These are phyloP conservation scores for Scutellaria baicalensis DNA, from an alignment of 257 asterid species.

Conservation along the genomic window DNA sequence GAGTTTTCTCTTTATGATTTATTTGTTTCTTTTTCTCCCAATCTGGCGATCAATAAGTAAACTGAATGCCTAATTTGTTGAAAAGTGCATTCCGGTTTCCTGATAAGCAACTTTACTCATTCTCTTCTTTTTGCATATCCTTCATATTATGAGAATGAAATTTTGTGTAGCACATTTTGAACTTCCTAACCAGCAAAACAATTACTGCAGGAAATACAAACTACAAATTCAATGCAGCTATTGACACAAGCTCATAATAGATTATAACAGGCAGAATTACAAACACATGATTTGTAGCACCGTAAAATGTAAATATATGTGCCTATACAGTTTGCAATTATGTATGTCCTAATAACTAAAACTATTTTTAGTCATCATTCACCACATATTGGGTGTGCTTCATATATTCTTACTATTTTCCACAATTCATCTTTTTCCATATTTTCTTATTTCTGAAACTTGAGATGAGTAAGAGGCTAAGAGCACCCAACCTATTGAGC, in stretches of 20 bases:
- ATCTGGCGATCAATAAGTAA: neutral
- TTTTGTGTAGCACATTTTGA: no score
- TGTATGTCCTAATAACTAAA: neutral
- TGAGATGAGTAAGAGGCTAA: neutral
- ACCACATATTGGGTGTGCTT: neutral
- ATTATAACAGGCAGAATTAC: neutral
- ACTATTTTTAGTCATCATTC: neutral
- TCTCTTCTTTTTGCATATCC: no score
- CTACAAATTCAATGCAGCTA: no score
- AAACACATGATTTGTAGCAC: neutral
- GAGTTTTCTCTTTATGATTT: neutral
- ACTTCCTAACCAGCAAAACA: no score
- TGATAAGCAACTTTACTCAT: neutral
- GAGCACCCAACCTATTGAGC: neutral
- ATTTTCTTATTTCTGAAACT: neutral
- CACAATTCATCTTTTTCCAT: neutral
- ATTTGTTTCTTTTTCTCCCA: neutral
- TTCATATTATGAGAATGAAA: no score
- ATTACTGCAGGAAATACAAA: no score
- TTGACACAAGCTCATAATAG: neutral
- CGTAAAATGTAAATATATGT: neutral
- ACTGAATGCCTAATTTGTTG: neutral
- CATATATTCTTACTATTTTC: neutral
- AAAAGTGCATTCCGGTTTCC: slow-evolving; percentile 11
- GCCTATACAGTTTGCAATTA: neutral